phyloP scores from a whole-genome alignment of 2,329 filamentous ascomycete genomes.

The Cercospora canescens region DNA sequence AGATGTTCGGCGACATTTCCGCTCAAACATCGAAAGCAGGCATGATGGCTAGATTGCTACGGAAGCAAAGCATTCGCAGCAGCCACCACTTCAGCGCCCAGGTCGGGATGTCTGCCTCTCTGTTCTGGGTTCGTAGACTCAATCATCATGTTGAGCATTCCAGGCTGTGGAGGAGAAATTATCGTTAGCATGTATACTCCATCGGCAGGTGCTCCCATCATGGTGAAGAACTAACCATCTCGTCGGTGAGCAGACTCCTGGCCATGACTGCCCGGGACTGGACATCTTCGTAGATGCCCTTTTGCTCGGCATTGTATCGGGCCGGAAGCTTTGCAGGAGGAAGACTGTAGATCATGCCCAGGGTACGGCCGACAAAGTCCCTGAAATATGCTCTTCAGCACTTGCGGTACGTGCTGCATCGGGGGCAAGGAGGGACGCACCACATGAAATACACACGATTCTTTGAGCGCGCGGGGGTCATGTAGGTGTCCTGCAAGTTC shows the following conservation, averaged over 20 bases:
- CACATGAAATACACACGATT: constrained; percentile 41
- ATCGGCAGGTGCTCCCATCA: background rate
- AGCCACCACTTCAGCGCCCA: constrained; percentile 24
- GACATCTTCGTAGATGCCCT: constrained; percentile 10
- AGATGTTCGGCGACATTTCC: too few species aligned
- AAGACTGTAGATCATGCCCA: constrained; percentile 13
- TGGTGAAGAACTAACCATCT: background rate
- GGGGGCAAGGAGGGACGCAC: background rate
- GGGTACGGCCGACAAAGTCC: constrained; percentile 14
- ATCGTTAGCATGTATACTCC: constrained; percentile 6
- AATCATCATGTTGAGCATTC: constrained; percentile 29
- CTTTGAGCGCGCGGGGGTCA: constrained; percentile 37
- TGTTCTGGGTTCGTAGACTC: constrained; percentile 27
- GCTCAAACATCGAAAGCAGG: too few species aligned
- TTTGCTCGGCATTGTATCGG: constrained; percentile 6
- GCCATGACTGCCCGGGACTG: constrained; percentile 8
- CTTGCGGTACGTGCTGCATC: background rate
- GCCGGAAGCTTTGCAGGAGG: constrained; percentile 3
- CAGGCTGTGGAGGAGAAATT: constrained; percentile 14
- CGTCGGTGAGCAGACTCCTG: constrained; percentile 16
- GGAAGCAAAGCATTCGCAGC: constrained; percentile 8
- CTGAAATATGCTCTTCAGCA: background rate
- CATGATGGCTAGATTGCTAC: too few species aligned
- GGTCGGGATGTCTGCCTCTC: constrained; percentile 16
- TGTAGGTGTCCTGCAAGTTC: constrained; percentile 38